Evolutionary conservation across 129 eudicot genomes (phyloP).

Genomic region (Saposhnikovia divaricata): DNA sequence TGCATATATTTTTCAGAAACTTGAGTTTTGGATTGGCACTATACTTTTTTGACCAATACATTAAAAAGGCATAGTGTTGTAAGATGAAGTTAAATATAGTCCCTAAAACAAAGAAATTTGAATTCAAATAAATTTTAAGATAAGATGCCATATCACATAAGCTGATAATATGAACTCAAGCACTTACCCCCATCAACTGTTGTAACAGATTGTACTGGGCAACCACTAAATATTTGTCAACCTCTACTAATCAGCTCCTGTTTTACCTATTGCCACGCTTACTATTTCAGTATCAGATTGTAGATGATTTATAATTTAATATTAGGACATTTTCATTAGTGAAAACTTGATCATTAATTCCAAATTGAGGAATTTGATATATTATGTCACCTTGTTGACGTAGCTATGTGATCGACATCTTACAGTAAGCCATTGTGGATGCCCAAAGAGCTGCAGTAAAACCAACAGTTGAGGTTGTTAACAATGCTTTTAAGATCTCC

Average conservation of each 20-base stretch:
- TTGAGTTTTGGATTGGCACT: no score
- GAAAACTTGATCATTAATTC: not conserved
- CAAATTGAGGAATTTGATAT: not conserved
- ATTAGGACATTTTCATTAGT: not conserved
- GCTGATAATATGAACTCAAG: not conserved
- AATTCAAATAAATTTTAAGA: not conserved
- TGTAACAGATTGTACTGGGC: constrained; percentile 44
- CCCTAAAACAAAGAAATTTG: not conserved
- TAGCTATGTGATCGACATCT: constrained; percentile 76
- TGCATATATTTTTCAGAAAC: no score
- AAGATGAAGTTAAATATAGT: no score
- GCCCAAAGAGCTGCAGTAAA: constrained; percentile 63
- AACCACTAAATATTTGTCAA: constrained; percentile 51
- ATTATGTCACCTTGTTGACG: constrained; percentile 48
- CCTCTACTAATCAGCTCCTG: constrained; percentile 52
- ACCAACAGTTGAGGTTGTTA: not conserved
- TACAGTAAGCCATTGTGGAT: constrained; percentile 97
- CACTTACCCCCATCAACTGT: constrained; percentile 46
- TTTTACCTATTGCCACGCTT: constrained; percentile 34
- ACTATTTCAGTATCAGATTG: not conserved
- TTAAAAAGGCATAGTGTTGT: not conserved
- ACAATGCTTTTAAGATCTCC: not conserved
- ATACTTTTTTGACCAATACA: no score
- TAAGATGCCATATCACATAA: not conserved
- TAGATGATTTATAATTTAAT: not conserved